phyloP scores from a whole-genome alignment of 352 stramenopile species.

The Phytophthora kernoviae region DNA sequence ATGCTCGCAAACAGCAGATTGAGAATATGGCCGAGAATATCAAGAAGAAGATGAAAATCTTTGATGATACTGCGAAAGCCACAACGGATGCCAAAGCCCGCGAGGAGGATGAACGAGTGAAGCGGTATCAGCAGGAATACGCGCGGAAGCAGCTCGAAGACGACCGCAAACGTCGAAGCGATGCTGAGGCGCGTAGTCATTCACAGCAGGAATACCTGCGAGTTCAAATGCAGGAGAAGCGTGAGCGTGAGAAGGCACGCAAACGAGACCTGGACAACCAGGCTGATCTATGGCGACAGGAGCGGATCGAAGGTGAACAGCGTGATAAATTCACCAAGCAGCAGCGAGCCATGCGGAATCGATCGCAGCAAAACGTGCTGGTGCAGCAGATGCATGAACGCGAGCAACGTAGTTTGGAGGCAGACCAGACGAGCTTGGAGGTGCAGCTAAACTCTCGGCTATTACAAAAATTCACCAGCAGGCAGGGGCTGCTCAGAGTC shows the following conservation, averaged over 20 bases:
- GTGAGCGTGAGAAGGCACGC: conserved; percentile 48
- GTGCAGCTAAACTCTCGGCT: conserved; percentile 76
- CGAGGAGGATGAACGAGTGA: conserved; percentile 72
- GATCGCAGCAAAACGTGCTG: conserved; percentile 66
- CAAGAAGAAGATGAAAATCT: conserved; percentile 87
- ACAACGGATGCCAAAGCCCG: conserved; percentile 60
- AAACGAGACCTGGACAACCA: conserved; percentile 80
- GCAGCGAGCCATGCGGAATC: conserved; percentile 56
- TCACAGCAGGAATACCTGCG: conserved; percentile 62
- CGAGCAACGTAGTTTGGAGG: conserved; percentile 55
- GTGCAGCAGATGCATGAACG: conserved; percentile 77
- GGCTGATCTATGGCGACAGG: conserved; percentile 78
- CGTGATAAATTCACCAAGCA: conserved; percentile 53
- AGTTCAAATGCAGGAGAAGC: conserved; percentile 76
- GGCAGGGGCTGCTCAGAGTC: conserved; percentile 37
- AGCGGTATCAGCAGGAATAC: conserved; percentile 73
- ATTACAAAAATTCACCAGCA: conserved; percentile 78
- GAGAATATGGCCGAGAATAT: conserved; percentile 77
- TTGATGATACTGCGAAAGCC: conserved; percentile 77
- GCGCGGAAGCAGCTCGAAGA: conserved; percentile 55
- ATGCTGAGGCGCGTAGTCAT: conserved; percentile 53
- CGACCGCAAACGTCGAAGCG: conserved; percentile 53
- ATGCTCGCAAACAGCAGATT: conserved; percentile 59
- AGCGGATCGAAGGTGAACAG: conserved; percentile 63
- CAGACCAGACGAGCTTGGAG: conserved; percentile 74